Conservation (phyloP, 495 filamentous ascomycete genomes). For the Cairneyella variabilis region DNA sequence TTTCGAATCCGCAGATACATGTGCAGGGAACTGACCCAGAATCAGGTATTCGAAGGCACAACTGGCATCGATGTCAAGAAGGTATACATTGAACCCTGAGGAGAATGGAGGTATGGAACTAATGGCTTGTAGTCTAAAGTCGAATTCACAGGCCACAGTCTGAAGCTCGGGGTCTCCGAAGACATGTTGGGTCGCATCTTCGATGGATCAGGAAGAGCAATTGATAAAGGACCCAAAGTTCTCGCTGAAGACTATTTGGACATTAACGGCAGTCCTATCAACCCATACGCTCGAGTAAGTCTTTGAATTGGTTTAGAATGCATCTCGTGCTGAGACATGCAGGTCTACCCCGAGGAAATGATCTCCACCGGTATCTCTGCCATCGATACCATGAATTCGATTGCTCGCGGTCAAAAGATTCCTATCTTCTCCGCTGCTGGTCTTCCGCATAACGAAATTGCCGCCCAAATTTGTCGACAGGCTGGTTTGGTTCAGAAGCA, state of each 20-base stretch:
- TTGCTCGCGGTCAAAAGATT: slow-evolving; percentile 99
- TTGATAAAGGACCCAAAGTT: slow-evolving; percentile 98
- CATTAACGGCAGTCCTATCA: slow-evolving; percentile 99
- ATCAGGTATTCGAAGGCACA: slow-evolving; percentile 95
- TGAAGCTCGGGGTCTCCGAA: slow-evolving; percentile 98
- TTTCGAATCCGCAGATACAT: background rate
- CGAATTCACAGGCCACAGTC: slow-evolving; percentile 92
- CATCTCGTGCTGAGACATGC: slow-evolving; percentile 9
- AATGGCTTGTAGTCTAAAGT: slow-evolving; percentile 71
- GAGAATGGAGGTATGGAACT: background rate
- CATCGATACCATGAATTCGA: slow-evolving; percentile 99
- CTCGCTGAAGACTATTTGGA: slow-evolving; percentile 96
- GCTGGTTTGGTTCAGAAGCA: slow-evolving; percentile 85
- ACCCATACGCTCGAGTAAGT: slow-evolving; percentile 90
- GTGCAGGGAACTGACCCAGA: background rate
- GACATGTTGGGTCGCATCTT: slow-evolving; percentile 99
- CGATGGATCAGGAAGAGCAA: slow-evolving; percentile 93
- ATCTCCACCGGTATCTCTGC: slow-evolving; percentile 99
- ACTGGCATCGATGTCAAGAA: slow-evolving; percentile 97
- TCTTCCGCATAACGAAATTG: slow-evolving; percentile 98
- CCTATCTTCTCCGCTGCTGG: slow-evolving; percentile 98
- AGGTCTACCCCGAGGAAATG: slow-evolving; percentile 99
- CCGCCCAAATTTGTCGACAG: slow-evolving; percentile 95
- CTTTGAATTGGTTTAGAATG: slow-evolving; percentile 14
- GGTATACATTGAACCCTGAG: slow-evolving; percentile 42